Base-by-base conservation (phyloP, 371 early-diverging fungal genomes). In the Blakeslea trispora region DNA sequence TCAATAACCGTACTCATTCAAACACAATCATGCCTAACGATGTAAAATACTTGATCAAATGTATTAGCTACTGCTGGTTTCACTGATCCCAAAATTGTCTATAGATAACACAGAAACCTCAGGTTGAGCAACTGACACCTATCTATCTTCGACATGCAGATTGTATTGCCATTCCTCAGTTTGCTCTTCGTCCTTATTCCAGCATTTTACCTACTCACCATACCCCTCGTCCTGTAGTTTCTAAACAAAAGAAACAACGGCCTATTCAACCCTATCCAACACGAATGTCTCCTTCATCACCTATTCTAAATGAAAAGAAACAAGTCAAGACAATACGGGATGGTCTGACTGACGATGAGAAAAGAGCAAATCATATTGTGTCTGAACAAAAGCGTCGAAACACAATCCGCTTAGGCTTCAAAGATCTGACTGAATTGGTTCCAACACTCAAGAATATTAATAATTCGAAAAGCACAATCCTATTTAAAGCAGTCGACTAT, bases 321-420 rank as follows among this genome's bases (percentile, higher is more conserved):
- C 37, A 14, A 24, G 10, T 50, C n/a, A 32, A 48, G 41, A 13
- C 2, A 6, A 10, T 13, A 13, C 9, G 37, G 11, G 37, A 37
- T 37, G 87, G 61, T 69, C 60, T 93, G 50, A 86, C 91, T 0
- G 90, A 88, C 32, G 81, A 88, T n/a, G 93, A 95, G 54, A 95
- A 95, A 71, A 81, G 91, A 54, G 85, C 88, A 5, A 95, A 93
- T 68, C 95, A 95, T 69, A 93, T 94, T 68, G 91, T 88, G 0
- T 91, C 91, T 13, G 95, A 95, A 63, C 91, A 95, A 66, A 91
- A 92, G 61, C 87, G 95, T 21, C 83, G 95, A 8, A 89, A 89
- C 45, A 91, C 91, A 58, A 94, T 95, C 63, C 84, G 91, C 6
- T 67, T 74, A 18, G 92, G 93, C 3, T 93, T 93, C 71, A 89